A percentile compares a stretch with the other conserved stretches of the same genome.
These are phyloP conservation scores for Rhodomyrtus psidioides DNA, from an alignment of 441 rosid genomes.

Conservation along the genomic window DNA sequence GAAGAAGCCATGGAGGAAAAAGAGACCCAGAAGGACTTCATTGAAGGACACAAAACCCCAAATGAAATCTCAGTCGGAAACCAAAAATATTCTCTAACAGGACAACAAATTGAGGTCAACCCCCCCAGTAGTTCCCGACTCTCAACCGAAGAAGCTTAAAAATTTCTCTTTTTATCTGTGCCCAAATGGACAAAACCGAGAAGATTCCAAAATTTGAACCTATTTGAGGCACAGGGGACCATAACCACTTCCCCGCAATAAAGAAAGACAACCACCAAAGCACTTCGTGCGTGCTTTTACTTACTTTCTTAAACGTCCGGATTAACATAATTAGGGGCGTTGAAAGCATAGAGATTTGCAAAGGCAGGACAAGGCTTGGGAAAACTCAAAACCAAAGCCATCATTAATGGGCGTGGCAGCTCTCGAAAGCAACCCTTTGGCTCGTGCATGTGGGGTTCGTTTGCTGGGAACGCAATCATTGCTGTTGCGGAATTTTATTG, in stretches of 20 bases:
- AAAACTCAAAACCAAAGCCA: conserved; percentile 13
- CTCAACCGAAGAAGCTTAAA: neutral
- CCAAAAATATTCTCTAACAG: neutral
- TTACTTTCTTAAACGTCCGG: neutral
- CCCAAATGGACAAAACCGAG: neutral
- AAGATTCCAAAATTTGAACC: conserved; percentile 34
- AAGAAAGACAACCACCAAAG: conserved; percentile 17
- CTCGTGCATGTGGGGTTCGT: conserved; percentile 46
- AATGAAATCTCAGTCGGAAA: neutral
- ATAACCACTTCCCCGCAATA: conserved; percentile 19
- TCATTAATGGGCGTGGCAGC: conserved; percentile 18
- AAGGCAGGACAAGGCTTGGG: conserved; percentile 17
- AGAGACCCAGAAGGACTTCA: neutral
- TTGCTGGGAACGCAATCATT: conserved; percentile 62
- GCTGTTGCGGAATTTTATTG: conserved; percentile 1
- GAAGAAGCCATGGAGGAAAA: neutral
- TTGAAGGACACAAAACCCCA: neutral
- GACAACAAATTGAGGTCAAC: neutral
- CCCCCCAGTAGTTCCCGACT: neutral
- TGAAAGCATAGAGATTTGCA: conserved; percentile 9
- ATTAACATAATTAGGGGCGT: neutral
- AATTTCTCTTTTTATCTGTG: neutral
- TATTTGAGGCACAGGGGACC: conserved; percentile 14
- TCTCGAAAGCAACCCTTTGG: conserved; percentile 10
- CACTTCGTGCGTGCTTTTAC: neutral